phyloP scores from a whole-genome alignment of 495 filamentous ascomycete species.

The Antarctomyces pellizariae region DNA sequence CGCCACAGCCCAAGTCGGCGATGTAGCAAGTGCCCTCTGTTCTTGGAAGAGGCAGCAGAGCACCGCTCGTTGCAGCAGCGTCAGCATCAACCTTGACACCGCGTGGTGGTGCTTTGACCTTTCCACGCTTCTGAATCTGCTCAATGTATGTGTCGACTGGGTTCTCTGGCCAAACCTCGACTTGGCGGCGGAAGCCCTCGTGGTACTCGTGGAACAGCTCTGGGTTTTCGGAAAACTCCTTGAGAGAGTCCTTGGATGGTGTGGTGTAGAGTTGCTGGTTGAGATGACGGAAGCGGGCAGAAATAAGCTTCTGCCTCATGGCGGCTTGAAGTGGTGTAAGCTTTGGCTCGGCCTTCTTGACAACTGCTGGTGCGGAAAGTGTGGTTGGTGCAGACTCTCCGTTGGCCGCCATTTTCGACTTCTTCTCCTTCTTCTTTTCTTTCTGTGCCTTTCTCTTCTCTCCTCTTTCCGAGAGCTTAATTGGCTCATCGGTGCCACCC shows the following conservation, averaged over 20 bases:
- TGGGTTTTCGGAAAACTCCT: constrained; percentile 56
- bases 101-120: constrained; percentile 5
- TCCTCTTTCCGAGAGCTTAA: constrained; percentile 8
- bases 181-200: constrained; percentile 80
- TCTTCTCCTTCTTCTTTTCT: constrained; percentile 12
- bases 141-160: constrained; percentile 66
- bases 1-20: constrained; percentile 66
- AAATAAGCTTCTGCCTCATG: constrained; percentile 83
- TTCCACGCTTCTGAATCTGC: constrained; percentile 18
- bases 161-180: constrained; percentile 87
- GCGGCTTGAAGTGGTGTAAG: constrained; percentile 79
- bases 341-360: constrained; percentile 1
- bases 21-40: constrained; percentile 44
- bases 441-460: constrained; percentile 15
- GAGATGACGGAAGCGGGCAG: constrained; percentile 87
- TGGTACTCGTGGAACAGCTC: constrained; percentile 91
- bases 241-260: constrained; percentile 52
- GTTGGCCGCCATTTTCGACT: constrained; percentile 5
- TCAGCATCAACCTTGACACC: constrained; percentile 2
- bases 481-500: constrained; percentile 6
- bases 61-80: constrained; percentile 6
- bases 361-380: constrained; percentile 1
- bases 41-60: constrained; percentile 20
- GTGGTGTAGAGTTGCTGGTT: constrained; percentile 92
- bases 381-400: constrained; percentile 1